Evolutionary conservation across 2,329 filamentous ascomycete genomes (phyloP).

Genomic region (Hymenoscyphus fructigenus): DNA sequence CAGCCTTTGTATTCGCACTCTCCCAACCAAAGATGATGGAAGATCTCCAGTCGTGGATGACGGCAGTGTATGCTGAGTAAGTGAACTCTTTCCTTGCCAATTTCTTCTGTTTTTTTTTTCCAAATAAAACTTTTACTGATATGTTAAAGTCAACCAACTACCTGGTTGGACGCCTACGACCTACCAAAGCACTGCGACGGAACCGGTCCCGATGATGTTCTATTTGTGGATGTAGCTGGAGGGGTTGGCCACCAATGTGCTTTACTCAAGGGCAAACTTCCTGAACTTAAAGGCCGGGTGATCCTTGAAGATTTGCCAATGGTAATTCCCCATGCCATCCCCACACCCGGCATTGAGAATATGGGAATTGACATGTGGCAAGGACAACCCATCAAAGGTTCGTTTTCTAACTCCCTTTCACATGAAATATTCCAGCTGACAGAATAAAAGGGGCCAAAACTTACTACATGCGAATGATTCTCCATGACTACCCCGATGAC

Average conservation of each 20-base stretch:
- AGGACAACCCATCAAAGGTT: conserved; percentile 33
- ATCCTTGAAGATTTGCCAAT: conserved; percentile 43
- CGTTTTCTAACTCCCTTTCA: background rate
- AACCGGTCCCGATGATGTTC: conserved; percentile 21
- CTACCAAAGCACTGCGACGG: conserved; percentile 6
- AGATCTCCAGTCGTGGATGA: conserved; percentile 1
- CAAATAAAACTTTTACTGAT: background rate
- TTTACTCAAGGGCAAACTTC: conserved; percentile 36
- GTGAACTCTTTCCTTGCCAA: background rate
- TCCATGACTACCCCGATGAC: conserved; percentile 43
- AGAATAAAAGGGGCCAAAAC: conserved; percentile 17
- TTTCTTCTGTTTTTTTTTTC: background rate
- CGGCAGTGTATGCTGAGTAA: background rate
- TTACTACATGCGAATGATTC: conserved; percentile 41
- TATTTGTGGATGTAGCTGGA: conserved; percentile 45
- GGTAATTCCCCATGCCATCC: conserved; percentile 28
- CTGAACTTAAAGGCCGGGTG: conserved; percentile 37
- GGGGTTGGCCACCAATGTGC: conserved; percentile 42
- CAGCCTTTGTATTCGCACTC: background rate
- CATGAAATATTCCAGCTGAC: background rate
- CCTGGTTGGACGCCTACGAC: background rate
- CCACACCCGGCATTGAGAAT: conserved; percentile 35
- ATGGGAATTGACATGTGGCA: conserved; percentile 35
- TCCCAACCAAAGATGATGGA: conserved; percentile 1
- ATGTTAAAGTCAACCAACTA: background rate